phyloP scores from a whole-genome alignment of 2,329 filamentous ascomycete species.

The Aulographum hederae region DNA sequence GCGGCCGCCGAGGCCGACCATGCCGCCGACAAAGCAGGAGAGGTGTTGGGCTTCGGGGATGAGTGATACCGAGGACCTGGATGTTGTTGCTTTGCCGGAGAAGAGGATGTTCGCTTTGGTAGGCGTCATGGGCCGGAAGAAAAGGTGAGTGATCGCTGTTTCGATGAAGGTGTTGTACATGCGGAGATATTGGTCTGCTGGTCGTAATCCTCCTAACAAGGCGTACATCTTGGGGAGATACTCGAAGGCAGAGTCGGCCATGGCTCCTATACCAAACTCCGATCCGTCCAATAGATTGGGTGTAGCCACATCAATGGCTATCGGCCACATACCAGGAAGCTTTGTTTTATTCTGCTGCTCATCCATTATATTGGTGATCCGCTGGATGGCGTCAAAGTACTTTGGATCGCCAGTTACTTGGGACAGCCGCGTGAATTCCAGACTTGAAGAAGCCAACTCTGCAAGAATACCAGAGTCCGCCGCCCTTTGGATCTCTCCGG shows the following conservation, averaged over 20 bases:
- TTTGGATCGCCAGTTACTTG: conserved; percentile 19
- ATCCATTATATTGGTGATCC: conserved; percentile 17
- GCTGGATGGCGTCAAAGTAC: conserved; percentile 19
- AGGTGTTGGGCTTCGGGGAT: conserved; percentile 28
- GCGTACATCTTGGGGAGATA: conserved; percentile 25
- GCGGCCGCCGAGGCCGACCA: conserved; percentile 48
- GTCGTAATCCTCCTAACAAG: not conserved
- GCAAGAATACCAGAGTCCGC: conserved; percentile 12
- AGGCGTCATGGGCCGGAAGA: conserved; percentile 25
- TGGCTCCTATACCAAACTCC: conserved; percentile 17
- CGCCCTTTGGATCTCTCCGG: conserved; percentile 10
- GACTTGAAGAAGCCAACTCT: conserved; percentile 20
- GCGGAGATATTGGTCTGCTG: conserved; percentile 20
- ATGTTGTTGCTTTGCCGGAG: conserved; percentile 8
- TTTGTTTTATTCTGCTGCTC: conserved; percentile 15
- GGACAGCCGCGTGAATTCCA: conserved; percentile 23
- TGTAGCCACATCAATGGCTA: conserved; percentile 10
- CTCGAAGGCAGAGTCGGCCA: conserved; percentile 30
- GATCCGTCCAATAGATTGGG: conserved; percentile 3
- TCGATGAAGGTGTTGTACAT: conserved; percentile 25
- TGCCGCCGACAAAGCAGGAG: conserved; percentile 52
- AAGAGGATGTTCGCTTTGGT: conserved; percentile 22
- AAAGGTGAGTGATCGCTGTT: conserved; percentile 19
- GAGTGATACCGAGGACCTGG: not conserved
- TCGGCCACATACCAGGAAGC: conserved; percentile 22